Evolutionary conservation across 148 eudicot genomes (phyloP).

Genomic region (Diospyros kaki): DNA sequence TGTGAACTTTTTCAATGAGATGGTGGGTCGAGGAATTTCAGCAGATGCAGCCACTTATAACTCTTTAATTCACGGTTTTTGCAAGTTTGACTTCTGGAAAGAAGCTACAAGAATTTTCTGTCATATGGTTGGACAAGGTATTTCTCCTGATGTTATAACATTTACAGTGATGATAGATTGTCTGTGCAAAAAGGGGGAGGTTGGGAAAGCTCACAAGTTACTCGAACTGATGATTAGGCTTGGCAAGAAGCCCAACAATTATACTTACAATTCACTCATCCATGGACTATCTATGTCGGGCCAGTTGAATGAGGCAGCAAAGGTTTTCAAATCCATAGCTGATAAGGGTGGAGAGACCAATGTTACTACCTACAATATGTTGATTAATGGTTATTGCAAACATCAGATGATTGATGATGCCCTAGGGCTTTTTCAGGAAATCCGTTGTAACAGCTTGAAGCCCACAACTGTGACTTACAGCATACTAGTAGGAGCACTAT

Average conservation of each 20-base stretch:
- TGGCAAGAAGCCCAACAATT: conserved; percentile 7
- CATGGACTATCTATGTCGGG: conserved; percentile 5
- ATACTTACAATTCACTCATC: conserved; percentile 8
- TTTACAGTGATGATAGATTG: conserved; percentile 16
- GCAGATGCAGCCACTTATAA: conserved; percentile 18
- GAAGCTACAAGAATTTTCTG: conserved; percentile 14
- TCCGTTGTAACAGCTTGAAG: conserved; percentile 12
- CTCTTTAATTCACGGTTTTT: conserved; percentile 23
- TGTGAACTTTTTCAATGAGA: conserved; percentile 12
- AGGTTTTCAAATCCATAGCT: conserved; percentile 13
- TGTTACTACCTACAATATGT: conserved; percentile 13
- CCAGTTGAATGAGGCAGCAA: conserved; percentile 14
- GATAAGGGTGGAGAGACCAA: conserved; percentile 9
- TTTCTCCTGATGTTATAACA: conserved; percentile 17
- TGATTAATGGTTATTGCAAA: conserved; percentile 22
- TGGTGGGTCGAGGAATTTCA: conserved; percentile 16
- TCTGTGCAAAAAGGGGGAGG: conserved; percentile 13
- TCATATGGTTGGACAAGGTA: conserved; percentile 10
- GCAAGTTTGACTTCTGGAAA: conserved; percentile 7
- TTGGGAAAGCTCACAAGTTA: conserved; percentile 8
- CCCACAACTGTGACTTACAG: conserved; percentile 17
- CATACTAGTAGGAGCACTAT: conserved; percentile 18
- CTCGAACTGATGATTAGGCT: conserved; percentile 8
- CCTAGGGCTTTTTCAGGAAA: conserved; percentile 7
- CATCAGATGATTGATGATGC: conserved; percentile 20